Base-by-base conservation (phyloP, 2,329 filamentous ascomycete genomes). In the Magnaporthiopsis poae region DNA sequence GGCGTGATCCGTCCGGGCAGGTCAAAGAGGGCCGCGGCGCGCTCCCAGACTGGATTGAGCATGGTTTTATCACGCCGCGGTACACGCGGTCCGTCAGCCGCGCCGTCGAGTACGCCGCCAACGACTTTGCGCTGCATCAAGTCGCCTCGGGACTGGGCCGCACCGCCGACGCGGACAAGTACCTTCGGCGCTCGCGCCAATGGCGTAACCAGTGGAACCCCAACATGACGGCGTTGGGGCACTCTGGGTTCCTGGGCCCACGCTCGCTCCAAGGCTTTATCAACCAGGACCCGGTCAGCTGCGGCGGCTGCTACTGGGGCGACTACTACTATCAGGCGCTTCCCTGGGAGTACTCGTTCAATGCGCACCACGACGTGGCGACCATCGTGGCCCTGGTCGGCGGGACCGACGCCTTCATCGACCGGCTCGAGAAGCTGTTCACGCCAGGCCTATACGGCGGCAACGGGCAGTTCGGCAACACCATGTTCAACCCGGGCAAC, bases 171-270 rank as follows among this genome's bases (percentile, higher is more conserved):
- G 82, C 84, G 3, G 68, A 75, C 3, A 86, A 80, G 65, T 91
- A 90, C 70, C 78, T 90, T 31, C 77, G 81, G 63, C 83, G 88
- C 9, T 88, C 86, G 0, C 80, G 82, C 13, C 88, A 90, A 71
- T 91, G 89, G 89, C 82, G 86, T 21, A 90, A 90, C 71, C 88
- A 90, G 69, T 91, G 87, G 88, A 87, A 90, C 72, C 73, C 81
- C 0, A 73, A 83, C 63, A 80, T 85, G 61, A 79, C 77, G 0
- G 84, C 84, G 0, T 79, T 88, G 0, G 83, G 82, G 5, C 89
- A 88, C 74, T 81, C 77, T 0, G 88, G 88, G 0, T 91, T 91
- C 72, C 77, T 91, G 3, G 87, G 87, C 0, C 88, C 89, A 0
- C 81, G 86, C 18, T 31, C 77, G 66, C 69, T 77, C 18, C 76